These are phyloP conservation scores for Lindgomyces ingoldianus DNA, from an alignment of 495 filamentous ascomycete species.

Conservation along the genomic window DNA sequence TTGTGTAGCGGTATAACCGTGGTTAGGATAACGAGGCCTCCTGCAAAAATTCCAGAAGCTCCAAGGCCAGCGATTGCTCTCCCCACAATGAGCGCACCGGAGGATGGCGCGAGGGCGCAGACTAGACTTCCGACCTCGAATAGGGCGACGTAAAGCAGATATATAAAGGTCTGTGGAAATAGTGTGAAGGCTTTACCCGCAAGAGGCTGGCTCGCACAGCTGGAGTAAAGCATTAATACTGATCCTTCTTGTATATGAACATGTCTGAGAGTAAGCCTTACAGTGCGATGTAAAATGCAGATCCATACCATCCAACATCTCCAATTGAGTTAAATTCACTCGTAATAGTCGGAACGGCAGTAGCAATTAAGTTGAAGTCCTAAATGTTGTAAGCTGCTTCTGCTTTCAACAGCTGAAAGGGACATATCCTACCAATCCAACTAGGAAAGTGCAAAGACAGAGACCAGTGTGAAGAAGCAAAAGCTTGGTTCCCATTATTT, in stretches of 20 bases:
- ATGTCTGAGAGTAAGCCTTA: not conserved
- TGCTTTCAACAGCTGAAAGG: not conserved
- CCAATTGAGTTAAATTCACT: slow-evolving; percentile 51
- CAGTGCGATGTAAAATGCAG: slow-evolving; percentile 55
- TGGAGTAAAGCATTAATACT: slow-evolving; percentile 27
- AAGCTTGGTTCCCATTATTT: slow-evolving; percentile 4
- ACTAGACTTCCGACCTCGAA: slow-evolving; percentile 87
- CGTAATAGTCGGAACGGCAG: slow-evolving; percentile 56
- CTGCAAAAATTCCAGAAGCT: slow-evolving; percentile 78
- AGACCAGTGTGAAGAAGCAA: slow-evolving; percentile 16
- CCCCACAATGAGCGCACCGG: slow-evolving; percentile 74
- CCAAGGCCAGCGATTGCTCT: slow-evolving; percentile 85
- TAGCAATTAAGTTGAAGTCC: slow-evolving; percentile 41
- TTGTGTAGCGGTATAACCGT: slow-evolving; percentile 70
- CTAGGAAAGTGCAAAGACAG: slow-evolving; percentile 4
- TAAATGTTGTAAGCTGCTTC: no score
- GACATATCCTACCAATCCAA: slow-evolving; percentile 8
- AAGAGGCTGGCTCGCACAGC: slow-evolving; percentile 65
- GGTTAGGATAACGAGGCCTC: slow-evolving; percentile 78
- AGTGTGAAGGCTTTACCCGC: slow-evolving; percentile 79
- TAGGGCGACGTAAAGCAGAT: slow-evolving; percentile 66
- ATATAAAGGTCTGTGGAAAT: slow-evolving; percentile 69
- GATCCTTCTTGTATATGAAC: slow-evolving; percentile 32
- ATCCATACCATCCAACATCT: slow-evolving; percentile 58
- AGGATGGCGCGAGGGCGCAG: slow-evolving; percentile 74